These are phyloP conservation scores for Coleophoma cylindrospora DNA, from an alignment of 2,329 filamentous ascomycete species.

Conservation along the genomic window DNA sequence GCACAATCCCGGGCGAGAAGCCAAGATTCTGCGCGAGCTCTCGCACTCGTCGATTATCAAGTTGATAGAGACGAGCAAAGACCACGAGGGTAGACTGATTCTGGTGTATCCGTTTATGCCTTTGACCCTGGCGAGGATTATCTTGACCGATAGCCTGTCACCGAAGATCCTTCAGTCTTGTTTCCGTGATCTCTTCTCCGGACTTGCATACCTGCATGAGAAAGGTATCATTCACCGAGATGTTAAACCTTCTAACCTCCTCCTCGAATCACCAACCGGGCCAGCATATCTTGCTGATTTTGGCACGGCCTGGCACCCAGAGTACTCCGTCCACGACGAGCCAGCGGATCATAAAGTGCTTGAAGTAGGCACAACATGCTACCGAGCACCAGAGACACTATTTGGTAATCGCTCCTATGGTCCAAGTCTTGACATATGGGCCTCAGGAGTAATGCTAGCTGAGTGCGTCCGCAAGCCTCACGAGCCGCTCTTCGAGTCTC, in stretches of 20 bases:
- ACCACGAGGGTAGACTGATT: constrained; percentile 66
- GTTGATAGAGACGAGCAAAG: constrained; percentile 68
- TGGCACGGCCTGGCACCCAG: constrained; percentile 78
- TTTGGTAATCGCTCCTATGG: constrained; percentile 78
- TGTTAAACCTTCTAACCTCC: constrained; percentile 85
- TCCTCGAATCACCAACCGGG: constrained; percentile 62
- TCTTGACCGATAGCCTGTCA: constrained; percentile 42
- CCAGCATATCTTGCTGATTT: constrained; percentile 85
- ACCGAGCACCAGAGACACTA: constrained; percentile 83
- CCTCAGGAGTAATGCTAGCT: constrained; percentile 75
- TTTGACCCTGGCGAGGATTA: constrained; percentile 63
- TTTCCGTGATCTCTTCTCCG: constrained; percentile 65
- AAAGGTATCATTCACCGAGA: constrained; percentile 86
- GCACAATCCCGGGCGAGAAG: constrained; percentile 78
- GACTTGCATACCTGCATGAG: constrained; percentile 65
- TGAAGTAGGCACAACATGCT: constrained; percentile 89
- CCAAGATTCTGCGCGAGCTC: constrained; percentile 62
- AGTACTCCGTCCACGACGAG: constrained; percentile 51
- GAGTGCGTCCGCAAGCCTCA: constrained; percentile 58
- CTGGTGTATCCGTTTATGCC: constrained; percentile 83
- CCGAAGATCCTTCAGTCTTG: constrained; percentile 29
- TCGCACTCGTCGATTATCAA: constrained; percentile 56
- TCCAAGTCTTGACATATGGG: constrained; percentile 80
- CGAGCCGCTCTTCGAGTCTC: constrained; percentile 75
- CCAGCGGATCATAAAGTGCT: constrained; percentile 67